These are phyloP conservation scores for Leishmania turanica DNA, from an alignment of 208 protist genomes.

Conservation along the genomic window DNA sequence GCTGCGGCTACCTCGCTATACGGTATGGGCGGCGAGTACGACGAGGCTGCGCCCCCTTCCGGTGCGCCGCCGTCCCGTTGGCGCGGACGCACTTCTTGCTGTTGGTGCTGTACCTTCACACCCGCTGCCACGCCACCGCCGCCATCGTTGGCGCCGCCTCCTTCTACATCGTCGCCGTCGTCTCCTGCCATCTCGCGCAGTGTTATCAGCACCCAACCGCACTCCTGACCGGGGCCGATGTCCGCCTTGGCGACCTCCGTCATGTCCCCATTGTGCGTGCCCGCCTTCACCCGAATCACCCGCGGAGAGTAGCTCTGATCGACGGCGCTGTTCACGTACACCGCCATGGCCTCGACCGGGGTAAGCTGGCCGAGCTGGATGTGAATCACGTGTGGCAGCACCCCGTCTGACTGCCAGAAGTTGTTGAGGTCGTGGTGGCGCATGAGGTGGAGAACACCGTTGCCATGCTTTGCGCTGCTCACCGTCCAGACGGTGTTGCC, in stretches of 20 bases:
- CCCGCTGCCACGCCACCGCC: background rate
- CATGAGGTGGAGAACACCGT: conserved; percentile 71
- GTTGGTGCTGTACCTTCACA: background rate
- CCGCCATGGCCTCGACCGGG: conserved; percentile 44
- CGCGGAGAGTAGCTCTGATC: conserved; percentile 93
- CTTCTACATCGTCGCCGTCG: conserved; percentile 8
- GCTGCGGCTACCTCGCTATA: conserved; percentile 15
- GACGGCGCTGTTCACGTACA: conserved; percentile 67
- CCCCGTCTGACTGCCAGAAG: conserved; percentile 92
- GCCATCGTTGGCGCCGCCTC: background rate
- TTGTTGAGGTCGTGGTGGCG: conserved; percentile 54
- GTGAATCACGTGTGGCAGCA: conserved; percentile 76
- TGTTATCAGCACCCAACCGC: conserved; percentile 64
- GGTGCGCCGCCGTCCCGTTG: background rate
- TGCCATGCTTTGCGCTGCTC: conserved; percentile 90
- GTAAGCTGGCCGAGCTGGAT: conserved; percentile 69
- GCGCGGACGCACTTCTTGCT: background rate
- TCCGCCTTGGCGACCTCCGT: conserved; percentile 53
- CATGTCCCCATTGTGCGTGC: conserved; percentile 72
- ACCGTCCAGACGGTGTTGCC: conserved; percentile 77
- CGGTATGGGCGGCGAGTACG: background rate
- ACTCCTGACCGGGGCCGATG: conserved; percentile 41
- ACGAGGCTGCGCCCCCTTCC: background rate
- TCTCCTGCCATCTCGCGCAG: conserved; percentile 24
- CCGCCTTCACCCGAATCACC: conserved; percentile 60